phyloP scores from a whole-genome alignment of 176 grass and related monocot genomes.

The Miscanthus lutarioriparius region DNA sequence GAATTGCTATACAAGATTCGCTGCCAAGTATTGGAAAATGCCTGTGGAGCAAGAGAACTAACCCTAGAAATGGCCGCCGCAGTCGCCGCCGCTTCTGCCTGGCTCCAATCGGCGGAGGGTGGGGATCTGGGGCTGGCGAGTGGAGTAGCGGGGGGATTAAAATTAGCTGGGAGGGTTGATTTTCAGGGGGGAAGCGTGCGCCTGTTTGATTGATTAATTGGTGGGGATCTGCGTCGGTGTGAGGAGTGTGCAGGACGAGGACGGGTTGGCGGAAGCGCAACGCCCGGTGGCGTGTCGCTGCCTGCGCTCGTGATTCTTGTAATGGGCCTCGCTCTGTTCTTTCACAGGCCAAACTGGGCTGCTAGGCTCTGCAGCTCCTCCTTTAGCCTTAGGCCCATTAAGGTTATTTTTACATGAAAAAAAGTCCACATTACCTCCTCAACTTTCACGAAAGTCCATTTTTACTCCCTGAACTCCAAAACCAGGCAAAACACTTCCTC shows the following conservation, averaged over 20 bases:
- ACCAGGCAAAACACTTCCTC: no score
- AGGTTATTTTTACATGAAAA: no score
- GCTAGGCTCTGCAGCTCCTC: no score
- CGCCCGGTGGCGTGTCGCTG: slow-evolving; percentile 36
- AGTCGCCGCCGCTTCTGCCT: background rate
- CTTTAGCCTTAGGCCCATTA: no score
- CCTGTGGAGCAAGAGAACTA: slow-evolving; percentile 18
- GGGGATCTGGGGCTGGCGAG: background rate
- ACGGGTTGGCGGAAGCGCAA: slow-evolving; percentile 23
- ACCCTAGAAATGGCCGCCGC: slow-evolving; percentile 44
- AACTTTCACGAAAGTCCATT: no score
- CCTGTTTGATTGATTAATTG: background rate
- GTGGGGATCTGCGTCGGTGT: background rate
- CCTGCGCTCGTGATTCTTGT: background rate
- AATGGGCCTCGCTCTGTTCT: background rate
- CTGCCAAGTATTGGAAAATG: background rate
- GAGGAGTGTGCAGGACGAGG: background rate
- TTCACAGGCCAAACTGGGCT: no score
- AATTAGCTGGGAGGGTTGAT: slow-evolving; percentile 23
- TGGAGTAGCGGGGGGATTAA: background rate
- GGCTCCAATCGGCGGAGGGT: background rate
- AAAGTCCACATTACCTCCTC: no score
- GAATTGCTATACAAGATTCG: background rate
- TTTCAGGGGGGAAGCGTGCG: slow-evolving; percentile 15
- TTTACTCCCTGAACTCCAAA: no score